Percentiles rank a stretch among this genome's conserved stretches.
phyloP scores from a whole-genome alignment of 371 early-diverging fungal species.

The Chytridium lagenaria region DNA sequence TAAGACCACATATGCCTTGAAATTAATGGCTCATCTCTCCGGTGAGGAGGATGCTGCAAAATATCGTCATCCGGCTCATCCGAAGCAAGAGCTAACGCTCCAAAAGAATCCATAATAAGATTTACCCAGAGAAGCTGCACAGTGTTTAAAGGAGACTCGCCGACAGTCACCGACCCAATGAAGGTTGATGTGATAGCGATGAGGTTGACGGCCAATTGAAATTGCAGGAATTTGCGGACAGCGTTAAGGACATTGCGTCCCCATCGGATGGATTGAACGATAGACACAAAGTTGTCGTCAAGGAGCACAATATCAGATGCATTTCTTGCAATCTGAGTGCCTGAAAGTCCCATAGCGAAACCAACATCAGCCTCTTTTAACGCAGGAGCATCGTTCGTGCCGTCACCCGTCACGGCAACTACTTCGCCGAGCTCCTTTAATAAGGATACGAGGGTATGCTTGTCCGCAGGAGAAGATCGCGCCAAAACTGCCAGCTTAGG shows the following conservation, averaged over 20 bases:
- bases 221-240: constrained; percentile 97
- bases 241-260: constrained; percentile 93
- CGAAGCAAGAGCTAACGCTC: constrained; percentile 86
- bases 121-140: constrained; percentile 78
- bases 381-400: constrained; percentile 98
- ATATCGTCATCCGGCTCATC: constrained; percentile 82
- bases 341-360: constrained; percentile 96
- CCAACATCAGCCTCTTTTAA: constrained; percentile 97
- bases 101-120: constrained; percentile 88
- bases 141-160: constrained; percentile 61
- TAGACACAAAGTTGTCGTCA: constrained; percentile 91
- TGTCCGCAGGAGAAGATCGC: constrained; percentile 92
- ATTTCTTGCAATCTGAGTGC: constrained; percentile 97
- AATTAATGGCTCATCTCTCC: constrained; percentile 62
- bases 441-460: constrained; percentile 86
- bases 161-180: constrained; percentile 48
- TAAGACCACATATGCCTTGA: constrained; percentile 87
- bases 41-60: constrained; percentile 78
- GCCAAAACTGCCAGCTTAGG: constrained; percentile 92
- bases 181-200: constrained; percentile 75
- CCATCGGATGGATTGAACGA: constrained; percentile 92
- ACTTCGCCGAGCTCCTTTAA: constrained; percentile 89
- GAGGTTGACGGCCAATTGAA: constrained; percentile 96
- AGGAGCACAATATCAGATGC: constrained; percentile 90
- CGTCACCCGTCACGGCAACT: constrained; percentile 97